Base-by-base conservation (phyloP, 2,329 filamentous ascomycete genomes). In the Ophiostoma triangulosporum region DNA sequence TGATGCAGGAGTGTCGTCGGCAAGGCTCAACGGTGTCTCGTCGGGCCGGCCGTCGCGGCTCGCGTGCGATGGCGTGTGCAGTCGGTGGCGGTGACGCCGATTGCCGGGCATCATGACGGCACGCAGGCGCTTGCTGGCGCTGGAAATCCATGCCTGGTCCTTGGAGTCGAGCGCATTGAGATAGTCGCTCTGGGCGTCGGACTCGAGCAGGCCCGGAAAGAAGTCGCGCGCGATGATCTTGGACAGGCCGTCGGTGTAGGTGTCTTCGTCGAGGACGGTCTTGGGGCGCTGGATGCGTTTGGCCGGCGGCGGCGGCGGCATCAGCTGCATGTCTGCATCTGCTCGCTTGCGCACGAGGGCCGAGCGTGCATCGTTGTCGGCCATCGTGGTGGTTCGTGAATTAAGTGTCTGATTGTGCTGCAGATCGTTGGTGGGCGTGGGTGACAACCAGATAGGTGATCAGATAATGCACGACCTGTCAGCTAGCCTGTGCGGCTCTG, bases 181-280 rank as follows among this genome's bases (percentile, higher is more conserved):
- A 61, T 96, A 97, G 62, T 98, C 93, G 65, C 89, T 83, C 66
- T 96, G 89, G 0, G 84, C 84, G 62, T 95, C 83, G 14, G 83
- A 83, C 65, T 97, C 89, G 4, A 90, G 72, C 0, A 98, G 75
- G 0, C 91, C 93, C 0, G 93, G 93, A 63, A 97, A 98, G 73
- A 95, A 98, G 73, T 98, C 93, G 59, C 93, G 83, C 9, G 88
- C 88, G 58, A 98, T 95, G 64, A 98, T 97, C 61, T 93, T 84
- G 0, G 90, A 95, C 27, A 98, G 75, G 1, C 87, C 86, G 55
- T 89, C 82, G 2, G 88, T 93, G 68, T 98, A 98, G 52, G 85
- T 82, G 61, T 98, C 91, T 73, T 98, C 93, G 66, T 95, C 88
- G 27, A 98, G 78, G 27, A 96, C 82, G 57, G 84, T 86, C 57